Conservation (phyloP, 2,329 filamentous ascomycete genomes). For the Pseudogymnoascus verrucosus region DNA sequence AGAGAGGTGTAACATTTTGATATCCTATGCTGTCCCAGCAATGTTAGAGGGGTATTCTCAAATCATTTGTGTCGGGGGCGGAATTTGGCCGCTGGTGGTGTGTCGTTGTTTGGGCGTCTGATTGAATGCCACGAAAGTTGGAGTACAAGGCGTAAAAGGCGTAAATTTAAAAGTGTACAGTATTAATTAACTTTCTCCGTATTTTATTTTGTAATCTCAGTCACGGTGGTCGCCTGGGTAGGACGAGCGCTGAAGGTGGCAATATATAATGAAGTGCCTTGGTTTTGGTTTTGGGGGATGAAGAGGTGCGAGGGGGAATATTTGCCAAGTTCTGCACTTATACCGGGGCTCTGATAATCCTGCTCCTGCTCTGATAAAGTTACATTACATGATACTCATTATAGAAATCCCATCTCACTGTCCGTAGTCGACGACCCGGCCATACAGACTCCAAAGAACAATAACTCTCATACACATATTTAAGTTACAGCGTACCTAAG, state of each 20-base stretch:
- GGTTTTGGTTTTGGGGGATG: background rate
- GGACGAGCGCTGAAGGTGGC: too few relatives aligned
- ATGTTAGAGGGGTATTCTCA: background rate
- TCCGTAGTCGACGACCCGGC: background rate
- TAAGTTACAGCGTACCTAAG: too few relatives aligned
- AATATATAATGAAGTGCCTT: too few relatives aligned
- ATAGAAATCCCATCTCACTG: background rate
- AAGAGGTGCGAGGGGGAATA: background rate
- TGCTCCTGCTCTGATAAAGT: too few relatives aligned
- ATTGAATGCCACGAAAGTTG: background rate
- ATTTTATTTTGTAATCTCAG: background rate
- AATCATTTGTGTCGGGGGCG: background rate
- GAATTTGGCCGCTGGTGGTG: background rate
- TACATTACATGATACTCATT: too few relatives aligned
- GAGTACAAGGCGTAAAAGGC: background rate
- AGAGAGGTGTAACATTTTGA: background rate
- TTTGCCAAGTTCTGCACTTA: too few relatives aligned
- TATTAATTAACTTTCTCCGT: background rate
- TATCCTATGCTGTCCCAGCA: background rate
- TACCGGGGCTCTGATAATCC: too few relatives aligned
- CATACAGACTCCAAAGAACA: background rate
- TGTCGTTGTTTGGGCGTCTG: background rate
- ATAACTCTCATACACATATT: background rate
- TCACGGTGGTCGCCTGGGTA: too few relatives aligned
- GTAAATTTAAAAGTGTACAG: background rate